Conservation (phyloP, 1,284 basidiomycete genomes). For the Irpex sp. region DNA sequence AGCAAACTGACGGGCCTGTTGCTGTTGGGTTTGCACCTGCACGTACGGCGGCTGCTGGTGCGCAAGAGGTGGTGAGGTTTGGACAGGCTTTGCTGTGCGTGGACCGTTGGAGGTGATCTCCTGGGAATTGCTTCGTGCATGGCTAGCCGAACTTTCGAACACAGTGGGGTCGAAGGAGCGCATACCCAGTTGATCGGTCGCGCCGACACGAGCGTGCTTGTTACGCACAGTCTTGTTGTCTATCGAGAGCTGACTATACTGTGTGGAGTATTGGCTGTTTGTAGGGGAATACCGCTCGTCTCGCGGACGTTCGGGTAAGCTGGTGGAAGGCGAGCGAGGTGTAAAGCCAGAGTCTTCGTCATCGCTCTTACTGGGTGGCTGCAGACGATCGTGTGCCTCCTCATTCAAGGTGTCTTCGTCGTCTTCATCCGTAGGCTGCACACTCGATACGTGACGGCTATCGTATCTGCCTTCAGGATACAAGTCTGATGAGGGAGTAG, state of each 20-base stretch:
- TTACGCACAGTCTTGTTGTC: constrained; percentile 29
- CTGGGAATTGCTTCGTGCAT: constrained; percentile 21
- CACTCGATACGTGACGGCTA: constrained; percentile 9
- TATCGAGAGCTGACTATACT: constrained; percentile 18
- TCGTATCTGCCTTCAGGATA: constrained; percentile 46
- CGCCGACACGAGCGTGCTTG: constrained; percentile 39
- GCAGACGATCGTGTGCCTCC: constrained; percentile 31
- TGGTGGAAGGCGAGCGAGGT: constrained; percentile 64
- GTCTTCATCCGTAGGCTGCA: constrained; percentile 28
- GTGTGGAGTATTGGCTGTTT: constrained; percentile 18
- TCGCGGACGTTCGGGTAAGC: constrained; percentile 44
- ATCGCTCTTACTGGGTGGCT: constrained; percentile 24
- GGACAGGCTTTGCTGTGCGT: constrained; percentile 9
- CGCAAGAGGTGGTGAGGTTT: constrained; percentile 4
- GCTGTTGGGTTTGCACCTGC: constrained; percentile 14
- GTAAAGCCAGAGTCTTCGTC: constrained; percentile 48
- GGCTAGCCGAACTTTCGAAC: constrained; percentile 40
- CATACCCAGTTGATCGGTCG: constrained; percentile 59
- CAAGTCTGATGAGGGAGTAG: constrained; percentile 53
- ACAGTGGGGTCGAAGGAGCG: constrained; percentile 51
- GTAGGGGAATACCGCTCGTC: constrained; percentile 20
- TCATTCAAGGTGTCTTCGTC: constrained; percentile 49
- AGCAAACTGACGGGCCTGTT: constrained; percentile 17
- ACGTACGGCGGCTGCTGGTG: constrained; percentile 11
- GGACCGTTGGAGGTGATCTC: constrained; percentile 15